A percentile compares a stretch with the other conserved stretches of the same genome.
phyloP scores from a whole-genome alignment of 192 early-diverging fungal species.

The Coemansia asiatica region DNA sequence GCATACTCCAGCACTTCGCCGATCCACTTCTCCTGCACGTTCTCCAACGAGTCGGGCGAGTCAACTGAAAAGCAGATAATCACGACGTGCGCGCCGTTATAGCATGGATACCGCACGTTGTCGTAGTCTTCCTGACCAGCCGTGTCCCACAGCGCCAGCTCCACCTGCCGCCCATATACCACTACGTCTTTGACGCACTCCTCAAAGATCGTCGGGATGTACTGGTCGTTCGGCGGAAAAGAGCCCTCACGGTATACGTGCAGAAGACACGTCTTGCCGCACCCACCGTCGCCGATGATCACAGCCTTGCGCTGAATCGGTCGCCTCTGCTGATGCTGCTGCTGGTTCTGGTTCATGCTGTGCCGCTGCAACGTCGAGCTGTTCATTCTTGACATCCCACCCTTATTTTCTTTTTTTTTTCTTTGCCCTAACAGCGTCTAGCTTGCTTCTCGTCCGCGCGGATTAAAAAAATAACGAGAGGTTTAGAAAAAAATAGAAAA shows the following conservation, averaged over 20 bases:
- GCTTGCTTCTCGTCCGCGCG: no score
- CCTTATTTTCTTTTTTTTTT: no score
- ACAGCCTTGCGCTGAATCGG: conserved; percentile 69
- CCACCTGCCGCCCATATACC: conserved; percentile 82
- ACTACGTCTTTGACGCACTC: conserved; percentile 90
- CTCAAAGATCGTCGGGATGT: conserved; percentile 93
- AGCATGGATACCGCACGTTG: conserved; percentile 86
- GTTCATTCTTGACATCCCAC: conserved; percentile 4
- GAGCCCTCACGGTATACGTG: conserved; percentile 80
- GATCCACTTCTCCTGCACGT: conserved; percentile 60
- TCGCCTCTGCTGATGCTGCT: conserved; percentile 5
- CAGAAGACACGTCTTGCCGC: conserved; percentile 87
- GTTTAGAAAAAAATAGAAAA: no score
- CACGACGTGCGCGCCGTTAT: conserved; percentile 88
- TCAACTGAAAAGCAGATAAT: conserved; percentile 92
- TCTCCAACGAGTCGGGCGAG: conserved; percentile 81
- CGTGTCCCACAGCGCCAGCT: conserved; percentile 96
- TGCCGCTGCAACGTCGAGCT: conserved; percentile 8
- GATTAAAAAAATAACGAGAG: no score
- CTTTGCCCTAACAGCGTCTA: no score
- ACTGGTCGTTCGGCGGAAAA: conserved; percentile 68
- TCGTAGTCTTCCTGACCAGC: conserved; percentile 97
- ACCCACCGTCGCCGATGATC: conserved; percentile 88
- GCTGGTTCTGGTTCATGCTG: conserved; percentile 5
- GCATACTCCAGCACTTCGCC: conserved; percentile 46